Evolutionary conservation across 192 early-diverging fungal species (phyloP), one percentile per base, ranked within the genome.

Genomic region (Paraglomus occultum): DNA sequence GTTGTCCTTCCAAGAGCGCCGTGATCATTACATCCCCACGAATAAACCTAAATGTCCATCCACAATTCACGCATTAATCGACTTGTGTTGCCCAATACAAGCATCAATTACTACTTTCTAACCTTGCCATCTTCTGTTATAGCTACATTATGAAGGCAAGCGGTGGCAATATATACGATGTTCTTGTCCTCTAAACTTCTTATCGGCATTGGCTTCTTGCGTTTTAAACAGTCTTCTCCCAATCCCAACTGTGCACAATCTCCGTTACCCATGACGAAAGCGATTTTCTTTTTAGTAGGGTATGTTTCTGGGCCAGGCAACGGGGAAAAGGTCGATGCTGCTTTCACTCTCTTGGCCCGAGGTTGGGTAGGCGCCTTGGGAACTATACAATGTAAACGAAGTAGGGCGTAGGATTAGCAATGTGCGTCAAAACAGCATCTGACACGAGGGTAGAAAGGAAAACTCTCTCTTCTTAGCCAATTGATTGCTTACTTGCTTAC

Each of bases 11-110:
- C 94, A 15, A 98, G 82, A 12, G 91, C 91, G 57, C 81, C 77
- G 69, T 98, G 89, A 79, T 98, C 96, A 76, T 96, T 96, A 81
- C 95, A 95, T 0, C 96, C 96, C 96, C 96, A 98, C 51, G 90
- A 90, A 79, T 87, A 98, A 57, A 98, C 72, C 85, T 85, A 74
- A 14, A 61, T 45, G 14, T 15, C 68, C 43, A 40, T 65, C 68
- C 43, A 40, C 59, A 38, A 38, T 10, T 5, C 22, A 39, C 11
- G 22, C 70, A 17, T 8, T 47, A 38, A 47, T 12, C 59, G 42
- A 73, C 11, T 38, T 31, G 12, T 20, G 65, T 48, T 40, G 0
- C 11, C 7, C n/a, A 31, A 10, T 1, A 11, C 1, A 4, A 17
- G 9, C 17, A 6, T 18, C 6, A 57, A 1, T 1, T 57, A 17